Conservation (phyloP, 805 yeast genomes). For the Starmerella bombi region DNA sequence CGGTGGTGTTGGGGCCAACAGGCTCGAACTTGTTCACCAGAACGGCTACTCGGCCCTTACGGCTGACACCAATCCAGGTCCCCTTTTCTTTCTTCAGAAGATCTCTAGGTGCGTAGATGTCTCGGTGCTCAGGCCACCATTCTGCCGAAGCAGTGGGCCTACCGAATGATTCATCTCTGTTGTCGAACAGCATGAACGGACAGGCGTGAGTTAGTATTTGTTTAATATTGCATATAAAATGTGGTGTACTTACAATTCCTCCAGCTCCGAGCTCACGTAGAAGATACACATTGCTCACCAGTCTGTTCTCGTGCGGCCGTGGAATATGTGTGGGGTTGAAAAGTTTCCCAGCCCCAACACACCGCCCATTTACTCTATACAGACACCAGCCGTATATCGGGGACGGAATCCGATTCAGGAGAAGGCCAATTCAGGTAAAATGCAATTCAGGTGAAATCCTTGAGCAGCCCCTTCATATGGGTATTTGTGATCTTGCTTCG, state of each 20-base stretch:
- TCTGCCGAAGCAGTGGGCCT: conserved; percentile 56
- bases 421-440: too few relatives aligned
- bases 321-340: too few relatives aligned
- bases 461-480: conserved; percentile 90
- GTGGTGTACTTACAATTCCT: conserved; percentile 40
- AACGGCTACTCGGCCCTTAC: conserved; percentile 51
- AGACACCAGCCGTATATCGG: too few relatives aligned
- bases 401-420: too few relatives aligned
- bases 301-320: too few relatives aligned
- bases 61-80: conserved; percentile 76
- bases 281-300: conserved; percentile 93
- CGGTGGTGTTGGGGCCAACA: neutral
- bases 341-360: too few relatives aligned
- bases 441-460: conserved; percentile 46
- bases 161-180: conserved; percentile 72
- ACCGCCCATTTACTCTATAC: too few relatives aligned
- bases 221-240: too few relatives aligned
- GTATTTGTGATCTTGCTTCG: conserved; percentile 90
- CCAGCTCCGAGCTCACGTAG: conserved; percentile 52
- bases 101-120: conserved; percentile 58
- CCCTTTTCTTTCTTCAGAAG: conserved; percentile 63
- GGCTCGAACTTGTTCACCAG: conserved; percentile 60
- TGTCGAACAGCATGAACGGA: conserved; percentile 63
- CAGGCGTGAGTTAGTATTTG: conserved; percentile 16
- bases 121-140: conserved; percentile 30